These are phyloP conservation scores for Penicillium alfredii DNA, from an alignment of 495 filamentous ascomycete genomes.

Conservation along the genomic window DNA sequence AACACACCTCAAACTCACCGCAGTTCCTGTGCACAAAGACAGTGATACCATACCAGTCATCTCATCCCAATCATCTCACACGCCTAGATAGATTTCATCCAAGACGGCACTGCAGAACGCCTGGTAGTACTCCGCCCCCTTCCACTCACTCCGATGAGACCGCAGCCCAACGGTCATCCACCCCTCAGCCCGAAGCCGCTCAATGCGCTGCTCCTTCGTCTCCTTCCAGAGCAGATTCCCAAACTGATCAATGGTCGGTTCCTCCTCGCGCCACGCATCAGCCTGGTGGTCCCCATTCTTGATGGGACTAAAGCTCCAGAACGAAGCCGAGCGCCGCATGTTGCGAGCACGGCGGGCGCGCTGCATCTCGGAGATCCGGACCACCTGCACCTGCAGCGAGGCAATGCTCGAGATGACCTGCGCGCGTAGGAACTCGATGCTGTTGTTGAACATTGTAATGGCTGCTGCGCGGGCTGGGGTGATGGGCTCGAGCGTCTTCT, in stretches of 20 bases:
- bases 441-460: conserved; percentile 20
- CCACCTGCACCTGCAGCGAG: conserved; percentile 17
- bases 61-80: conserved; percentile 1
- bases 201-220: conserved; percentile 31
- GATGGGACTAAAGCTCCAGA: conserved; percentile 37
- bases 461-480: conserved; percentile 5
- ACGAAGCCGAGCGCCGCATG: conserved; percentile 27
- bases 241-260: conserved; percentile 12
- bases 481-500: neutral
- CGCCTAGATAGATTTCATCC: conserved; percentile 27
- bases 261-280: neutral
- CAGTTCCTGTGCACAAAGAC: no score
- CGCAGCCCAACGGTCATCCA: conserved; percentile 34
- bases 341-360: conserved; percentile 17
- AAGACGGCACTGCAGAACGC: conserved; percentile 27
- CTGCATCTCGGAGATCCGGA: conserved; percentile 22
- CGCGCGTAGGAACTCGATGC: conserved; percentile 20
- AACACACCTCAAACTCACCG: no score
- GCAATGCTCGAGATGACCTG: conserved; percentile 23
- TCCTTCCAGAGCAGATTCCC: conserved; percentile 21
- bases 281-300: conserved; percentile 3
- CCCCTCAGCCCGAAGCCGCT: conserved; percentile 26
- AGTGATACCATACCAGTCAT: no score
- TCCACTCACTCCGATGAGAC: conserved; percentile 27
- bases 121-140: conserved; percentile 34